These are phyloP conservation scores for Thuidium tamariscinum DNA, from an alignment of 225 moss, liverwort and hornwort species.

Conservation along the genomic window DNA sequence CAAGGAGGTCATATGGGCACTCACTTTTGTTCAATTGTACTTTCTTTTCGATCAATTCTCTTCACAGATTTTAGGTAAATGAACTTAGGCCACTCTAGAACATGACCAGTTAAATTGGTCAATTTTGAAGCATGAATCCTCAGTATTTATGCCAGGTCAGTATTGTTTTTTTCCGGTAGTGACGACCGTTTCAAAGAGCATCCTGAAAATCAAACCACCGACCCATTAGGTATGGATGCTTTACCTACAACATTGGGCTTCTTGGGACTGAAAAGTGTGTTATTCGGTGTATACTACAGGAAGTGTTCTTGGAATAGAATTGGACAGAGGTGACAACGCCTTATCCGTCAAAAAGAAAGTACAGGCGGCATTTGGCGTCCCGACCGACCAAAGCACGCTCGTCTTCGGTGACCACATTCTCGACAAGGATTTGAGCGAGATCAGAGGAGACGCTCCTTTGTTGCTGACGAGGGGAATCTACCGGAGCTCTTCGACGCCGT, in stretches of 20 bases:
- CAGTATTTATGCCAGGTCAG: too few relatives aligned
- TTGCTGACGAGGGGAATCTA: slow-evolving; percentile 60
- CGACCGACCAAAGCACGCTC: slow-evolving; percentile 76
- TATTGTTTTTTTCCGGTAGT: neutral
- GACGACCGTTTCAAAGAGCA: neutral
- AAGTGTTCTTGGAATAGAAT: slow-evolving; percentile 76
- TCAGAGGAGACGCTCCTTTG: slow-evolving; percentile 73
- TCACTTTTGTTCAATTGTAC: neutral
- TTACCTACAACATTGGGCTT: neutral
- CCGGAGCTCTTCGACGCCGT: slow-evolving; percentile 82
- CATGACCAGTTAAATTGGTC: neutral
- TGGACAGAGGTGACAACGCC: slow-evolving; percentile 86
- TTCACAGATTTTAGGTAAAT: too few relatives aligned
- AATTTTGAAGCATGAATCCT: neutral
- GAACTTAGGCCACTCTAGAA: neutral
- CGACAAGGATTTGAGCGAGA: slow-evolving; percentile 74
- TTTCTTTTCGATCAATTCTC: too few relatives aligned
- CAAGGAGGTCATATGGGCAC: neutral
- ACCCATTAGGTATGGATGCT: neutral
- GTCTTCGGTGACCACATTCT: slow-evolving; percentile 66
- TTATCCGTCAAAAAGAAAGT: slow-evolving; percentile 87
- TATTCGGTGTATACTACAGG: slow-evolving; percentile 6
- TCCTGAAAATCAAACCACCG: neutral
- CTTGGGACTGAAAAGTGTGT: neutral
- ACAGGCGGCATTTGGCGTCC: slow-evolving; percentile 76